phyloP scores from a whole-genome alignment of 2,329 filamentous ascomycete species.

The Periconia macrospinosa region DNA sequence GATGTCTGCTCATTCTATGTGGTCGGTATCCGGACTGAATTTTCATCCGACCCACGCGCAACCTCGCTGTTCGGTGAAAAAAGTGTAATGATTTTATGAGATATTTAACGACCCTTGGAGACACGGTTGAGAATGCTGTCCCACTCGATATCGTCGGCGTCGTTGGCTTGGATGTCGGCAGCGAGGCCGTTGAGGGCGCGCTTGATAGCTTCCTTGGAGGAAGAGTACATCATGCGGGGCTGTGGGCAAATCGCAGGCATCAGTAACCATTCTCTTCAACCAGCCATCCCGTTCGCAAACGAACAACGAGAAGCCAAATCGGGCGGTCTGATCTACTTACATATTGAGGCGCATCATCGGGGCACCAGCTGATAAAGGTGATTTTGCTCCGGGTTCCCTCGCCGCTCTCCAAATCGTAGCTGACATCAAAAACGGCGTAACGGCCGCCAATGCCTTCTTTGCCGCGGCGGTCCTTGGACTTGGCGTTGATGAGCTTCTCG shows the following conservation, averaged over 20 bases:
- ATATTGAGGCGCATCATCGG: conserved; percentile 73
- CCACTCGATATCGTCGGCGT: conserved; percentile 79
- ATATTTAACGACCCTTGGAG: conserved; percentile 53
- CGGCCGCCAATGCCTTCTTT: conserved; percentile 65
- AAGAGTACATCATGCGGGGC: conserved; percentile 90
- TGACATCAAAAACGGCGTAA: conserved; percentile 84
- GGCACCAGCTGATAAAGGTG: conserved; percentile 46
- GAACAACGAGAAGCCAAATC: neutral
- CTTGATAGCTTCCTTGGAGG: conserved; percentile 85
- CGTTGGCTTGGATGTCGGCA: conserved; percentile 80
- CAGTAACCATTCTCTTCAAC: conserved; percentile 6
- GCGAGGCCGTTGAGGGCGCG: conserved; percentile 75
- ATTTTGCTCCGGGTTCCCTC: conserved; percentile 67
- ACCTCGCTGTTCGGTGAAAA: neutral
- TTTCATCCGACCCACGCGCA: conserved; percentile 1
- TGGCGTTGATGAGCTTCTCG: conserved; percentile 73
- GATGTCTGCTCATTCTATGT: neutral
- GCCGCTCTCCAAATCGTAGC: conserved; percentile 71
- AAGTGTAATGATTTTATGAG: neutral
- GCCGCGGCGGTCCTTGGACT: conserved; percentile 69
- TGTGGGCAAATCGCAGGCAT: conserved; percentile 38
- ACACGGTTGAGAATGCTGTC: conserved; percentile 64
- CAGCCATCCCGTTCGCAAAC: neutral
- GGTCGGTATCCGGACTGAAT: neutral
- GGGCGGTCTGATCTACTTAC: conserved; percentile 52